Base-by-base conservation (phyloP, 192 early-diverging fungal genomes). In the Coemansia guatemalensis region DNA sequence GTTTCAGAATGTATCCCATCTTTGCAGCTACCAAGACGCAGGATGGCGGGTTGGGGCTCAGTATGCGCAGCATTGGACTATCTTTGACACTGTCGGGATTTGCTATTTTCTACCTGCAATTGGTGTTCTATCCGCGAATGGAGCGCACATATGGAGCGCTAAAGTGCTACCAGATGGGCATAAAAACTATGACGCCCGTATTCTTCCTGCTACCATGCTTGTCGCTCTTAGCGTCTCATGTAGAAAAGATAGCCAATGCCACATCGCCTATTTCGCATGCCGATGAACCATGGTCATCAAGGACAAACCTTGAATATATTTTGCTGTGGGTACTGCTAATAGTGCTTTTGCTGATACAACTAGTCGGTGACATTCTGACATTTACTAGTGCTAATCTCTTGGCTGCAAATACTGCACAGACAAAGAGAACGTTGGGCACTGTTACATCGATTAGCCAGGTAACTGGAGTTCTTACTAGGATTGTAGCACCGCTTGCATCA, bases 31-130 rank as follows among this genome's bases (percentile, higher is more conserved):
- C 73, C 0, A 48, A 64, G 2, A 53, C 64, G 2, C 30, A 25
- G 3, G 64, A 72, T 9, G 86, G 86, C 47, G 86, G 86, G 0
- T 63, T 87, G 2, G 86, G 82, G 2, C 78, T 85, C 58, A 61
- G 63, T 25, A 55, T 82, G 7, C 68, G 74, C 26, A 61, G 60
- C 21, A 86, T 87, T 57, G 86, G 86, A 6, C 56, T 78, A 8
- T 75, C 82, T 0, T 44, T 86, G 47, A 64, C 85, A 0, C 47
- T 71, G 8, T 70, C 80, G 0, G 80, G 82, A 0, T 21, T 74
- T 8, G 60, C 76, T 2, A 73, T 77, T 1, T 17, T 87, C 33
- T 74, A 78, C 53, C 27, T 81, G 22, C 86, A 87, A 61, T 65
- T 87, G 1, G 41, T 83, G 9, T 39, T 75, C 0, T 84, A 83